A percentile compares a stretch with the other conserved stretches of the same genome.
phyloP scores from a whole-genome alignment of 2,329 filamentous ascomycete species.

The Penicillium corylophilum region DNA sequence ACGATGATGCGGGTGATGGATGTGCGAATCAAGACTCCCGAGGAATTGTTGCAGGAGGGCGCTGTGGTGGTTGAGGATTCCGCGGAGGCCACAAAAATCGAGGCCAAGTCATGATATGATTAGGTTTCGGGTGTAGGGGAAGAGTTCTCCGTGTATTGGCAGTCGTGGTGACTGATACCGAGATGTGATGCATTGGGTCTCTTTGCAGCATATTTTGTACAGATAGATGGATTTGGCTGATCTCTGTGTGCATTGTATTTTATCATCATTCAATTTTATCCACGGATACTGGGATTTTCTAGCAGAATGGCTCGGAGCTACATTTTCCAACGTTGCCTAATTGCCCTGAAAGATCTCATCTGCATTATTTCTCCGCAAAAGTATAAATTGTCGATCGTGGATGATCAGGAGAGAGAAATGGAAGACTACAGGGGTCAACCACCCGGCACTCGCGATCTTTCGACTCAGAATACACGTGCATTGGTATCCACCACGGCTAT shows the following conservation, averaged over 20 bases:
- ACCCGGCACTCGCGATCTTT: not conserved
- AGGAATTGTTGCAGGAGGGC: conserved; percentile 51
- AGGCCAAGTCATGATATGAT: conserved; percentile 25
- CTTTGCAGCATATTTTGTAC: conserved; percentile 30
- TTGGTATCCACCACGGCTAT: not conserved
- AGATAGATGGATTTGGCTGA: conserved; percentile 32
- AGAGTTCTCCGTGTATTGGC: not conserved
- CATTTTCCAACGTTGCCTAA: not conserved
- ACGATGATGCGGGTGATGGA: conserved; percentile 85
- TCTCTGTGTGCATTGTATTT: conserved; percentile 33
- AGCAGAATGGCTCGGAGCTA: not conserved
- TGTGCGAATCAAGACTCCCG: conserved; percentile 63
- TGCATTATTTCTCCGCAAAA: not conserved
- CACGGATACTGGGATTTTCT: conserved; percentile 2
- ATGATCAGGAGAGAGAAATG: not conserved
- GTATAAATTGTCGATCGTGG: not conserved
- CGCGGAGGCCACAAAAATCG: conserved; percentile 21
- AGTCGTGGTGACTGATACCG: conserved; percentile 8
- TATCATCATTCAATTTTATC: conserved; percentile 20
- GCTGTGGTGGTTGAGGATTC: conserved; percentile 36
- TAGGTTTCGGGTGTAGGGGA: not conserved
- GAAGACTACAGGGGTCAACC: not conserved
- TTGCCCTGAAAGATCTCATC: not conserved
- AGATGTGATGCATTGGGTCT: conserved; percentile 20
- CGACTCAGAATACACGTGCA: not conserved